A percentile compares a stretch with the other conserved stretches of the same genome.
phyloP scores from a whole-genome alignment of 139 green algal genomes.

The Chlorella sorokiniana region DNA sequence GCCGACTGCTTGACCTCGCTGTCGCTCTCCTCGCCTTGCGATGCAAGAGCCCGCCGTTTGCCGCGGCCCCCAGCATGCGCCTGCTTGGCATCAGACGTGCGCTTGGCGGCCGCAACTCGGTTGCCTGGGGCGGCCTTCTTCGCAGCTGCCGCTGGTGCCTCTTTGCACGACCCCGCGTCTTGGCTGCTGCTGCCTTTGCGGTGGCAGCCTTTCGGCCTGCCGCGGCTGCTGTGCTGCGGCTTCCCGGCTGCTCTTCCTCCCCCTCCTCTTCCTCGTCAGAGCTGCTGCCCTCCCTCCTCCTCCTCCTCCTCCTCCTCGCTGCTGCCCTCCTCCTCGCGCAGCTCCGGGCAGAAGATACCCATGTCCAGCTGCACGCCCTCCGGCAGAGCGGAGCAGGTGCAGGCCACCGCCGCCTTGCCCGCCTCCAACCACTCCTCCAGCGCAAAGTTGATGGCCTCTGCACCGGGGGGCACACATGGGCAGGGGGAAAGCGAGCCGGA shows the following conservation, averaged over 20 bases:
- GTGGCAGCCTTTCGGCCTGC: too few species aligned
- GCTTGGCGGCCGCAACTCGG: too few species aligned
- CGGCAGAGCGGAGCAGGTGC: conserved; percentile 54
- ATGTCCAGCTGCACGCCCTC: conserved; percentile 49
- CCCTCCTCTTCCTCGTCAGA: conserved; percentile 20
- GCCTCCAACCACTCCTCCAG: conserved; percentile 64
- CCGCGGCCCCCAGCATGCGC: not conserved
- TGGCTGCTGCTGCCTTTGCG: conserved; percentile 5
- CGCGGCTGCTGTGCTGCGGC: not conserved
- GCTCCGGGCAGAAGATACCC: conserved; percentile 43
- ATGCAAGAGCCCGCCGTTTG: conserved; percentile 4
- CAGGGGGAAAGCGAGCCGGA: not conserved
- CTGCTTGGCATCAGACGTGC: not conserved
- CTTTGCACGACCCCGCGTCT: too few species aligned
- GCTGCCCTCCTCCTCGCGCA: conserved; percentile 20
- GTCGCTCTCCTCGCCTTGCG: not conserved
- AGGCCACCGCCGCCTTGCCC: conserved; percentile 52
- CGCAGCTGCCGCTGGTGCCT: too few species aligned
- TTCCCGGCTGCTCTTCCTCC: conserved; percentile 1
- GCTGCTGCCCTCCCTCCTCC: not conserved
- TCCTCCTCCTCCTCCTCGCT: conserved; percentile 19
- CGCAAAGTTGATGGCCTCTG: conserved; percentile 86
- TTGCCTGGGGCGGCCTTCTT: too few species aligned
- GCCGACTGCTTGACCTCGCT: not conserved
- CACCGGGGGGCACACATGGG: not conserved